phyloP scores from a whole-genome alignment of 2,329 filamentous ascomycete species.

The Ascochyta viciae-villosae region DNA sequence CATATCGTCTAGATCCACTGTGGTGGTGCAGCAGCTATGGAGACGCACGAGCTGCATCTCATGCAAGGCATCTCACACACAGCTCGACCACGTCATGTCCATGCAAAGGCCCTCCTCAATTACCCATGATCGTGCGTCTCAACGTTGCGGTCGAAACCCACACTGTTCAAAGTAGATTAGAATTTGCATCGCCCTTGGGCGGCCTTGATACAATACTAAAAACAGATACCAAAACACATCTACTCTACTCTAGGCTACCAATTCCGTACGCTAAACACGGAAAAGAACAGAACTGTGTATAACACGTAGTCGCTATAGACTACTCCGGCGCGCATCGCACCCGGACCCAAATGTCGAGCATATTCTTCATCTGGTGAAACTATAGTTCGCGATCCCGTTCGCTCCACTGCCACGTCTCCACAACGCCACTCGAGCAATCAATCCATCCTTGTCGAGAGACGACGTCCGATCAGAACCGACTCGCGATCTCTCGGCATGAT shows the following conservation, averaged over 20 bases:
- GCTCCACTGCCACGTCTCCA: background rate
- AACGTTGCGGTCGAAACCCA: too few species aligned
- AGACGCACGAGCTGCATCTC: slow-evolving; percentile 1
- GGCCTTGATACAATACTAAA: too few species aligned
- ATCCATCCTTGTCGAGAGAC: background rate
- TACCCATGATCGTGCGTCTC: too few species aligned
- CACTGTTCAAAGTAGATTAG: too few species aligned
- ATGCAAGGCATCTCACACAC: slow-evolving; percentile 4
- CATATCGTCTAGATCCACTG: slow-evolving; percentile 1
- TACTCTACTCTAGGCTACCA: too few species aligned
- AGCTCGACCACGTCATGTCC: background rate
- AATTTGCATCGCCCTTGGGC: too few species aligned
- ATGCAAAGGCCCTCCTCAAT: background rate
- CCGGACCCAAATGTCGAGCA: background rate
- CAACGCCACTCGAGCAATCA: background rate
- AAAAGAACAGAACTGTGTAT: background rate
- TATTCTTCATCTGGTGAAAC: background rate
- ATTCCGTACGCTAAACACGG: too few species aligned
- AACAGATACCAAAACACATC: too few species aligned
- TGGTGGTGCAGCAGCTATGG: background rate
- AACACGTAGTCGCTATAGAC: background rate
- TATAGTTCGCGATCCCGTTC: background rate
- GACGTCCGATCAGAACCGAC: background rate
- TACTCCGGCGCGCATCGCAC: background rate
- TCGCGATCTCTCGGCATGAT: slow-evolving; percentile 1